These are phyloP conservation scores for Sequoia sempervirens DNA, from an alignment of 75 land plant genomes.

Conservation along the genomic window DNA sequence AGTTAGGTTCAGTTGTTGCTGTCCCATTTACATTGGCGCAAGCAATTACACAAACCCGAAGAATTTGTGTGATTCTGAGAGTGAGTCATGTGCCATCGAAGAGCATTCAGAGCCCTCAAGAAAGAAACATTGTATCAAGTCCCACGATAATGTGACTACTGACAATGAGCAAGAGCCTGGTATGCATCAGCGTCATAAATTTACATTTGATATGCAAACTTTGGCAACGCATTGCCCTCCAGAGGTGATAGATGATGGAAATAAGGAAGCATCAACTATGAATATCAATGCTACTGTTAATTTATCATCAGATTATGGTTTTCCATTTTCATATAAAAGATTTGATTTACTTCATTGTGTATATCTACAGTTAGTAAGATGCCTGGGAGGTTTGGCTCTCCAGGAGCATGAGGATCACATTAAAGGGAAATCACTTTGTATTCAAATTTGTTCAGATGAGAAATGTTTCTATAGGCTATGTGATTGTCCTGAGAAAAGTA, in stretches of 20 bases:
- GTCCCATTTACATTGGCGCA: constrained; percentile 25
- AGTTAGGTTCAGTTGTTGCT: constrained; percentile 43
- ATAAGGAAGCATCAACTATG: background rate
- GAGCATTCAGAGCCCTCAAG: background rate
- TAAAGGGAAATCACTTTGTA: constrained; percentile 4
- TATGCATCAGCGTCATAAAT: background rate
- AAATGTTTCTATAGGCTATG: constrained; percentile 1
- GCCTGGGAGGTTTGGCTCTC: constrained; percentile 2
- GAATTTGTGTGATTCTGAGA: background rate
- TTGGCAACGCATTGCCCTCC: background rate
- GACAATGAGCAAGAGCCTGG: constrained; percentile 1
- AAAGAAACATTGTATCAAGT: constrained; percentile 2
- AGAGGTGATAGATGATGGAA: background rate
- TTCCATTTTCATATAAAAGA: background rate
- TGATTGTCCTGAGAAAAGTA: background rate
- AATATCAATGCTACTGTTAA: background rate
- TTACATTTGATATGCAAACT: background rate
- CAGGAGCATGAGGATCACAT: background rate
- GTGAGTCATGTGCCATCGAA: background rate
- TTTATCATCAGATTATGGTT: background rate
- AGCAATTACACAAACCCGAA: background rate
- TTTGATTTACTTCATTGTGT: background rate
- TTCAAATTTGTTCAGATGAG: constrained; percentile 8
- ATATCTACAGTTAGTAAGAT: constrained; percentile 3
- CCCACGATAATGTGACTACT: background rate